A percentile compares a stretch with the other conserved stretches of the same genome.
These are phyloP conservation scores for Flaveria linearis DNA, from an alignment of 129 eudicot species.

Conservation along the genomic window DNA sequence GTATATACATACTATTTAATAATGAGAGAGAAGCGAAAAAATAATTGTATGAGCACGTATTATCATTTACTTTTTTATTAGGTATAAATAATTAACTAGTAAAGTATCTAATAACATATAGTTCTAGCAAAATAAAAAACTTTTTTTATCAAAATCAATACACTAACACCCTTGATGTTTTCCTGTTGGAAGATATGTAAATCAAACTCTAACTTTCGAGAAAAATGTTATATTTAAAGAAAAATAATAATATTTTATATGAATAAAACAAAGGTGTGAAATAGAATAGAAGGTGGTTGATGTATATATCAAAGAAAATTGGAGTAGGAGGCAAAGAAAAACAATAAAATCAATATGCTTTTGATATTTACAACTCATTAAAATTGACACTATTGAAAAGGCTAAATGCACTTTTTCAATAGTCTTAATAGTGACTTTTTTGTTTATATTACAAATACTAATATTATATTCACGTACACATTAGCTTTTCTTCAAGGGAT, in stretches of 20 bases:
- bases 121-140: too few relatives aligned
- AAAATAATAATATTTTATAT: background rate
- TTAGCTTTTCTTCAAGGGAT: background rate
- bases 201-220: background rate
- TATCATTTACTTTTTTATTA: too few relatives aligned
- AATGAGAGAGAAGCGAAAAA: too few relatives aligned
- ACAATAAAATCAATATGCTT: slow-evolving; percentile 14
- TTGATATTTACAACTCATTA: slow-evolving; percentile 30
- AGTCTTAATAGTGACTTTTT: slow-evolving; percentile 17
- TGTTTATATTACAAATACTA: background rate
- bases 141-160: too few relatives aligned
- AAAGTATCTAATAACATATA: too few relatives aligned
- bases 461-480: background rate
- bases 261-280: slow-evolving; percentile 27
- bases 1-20: too few relatives aligned
- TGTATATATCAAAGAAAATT: slow-evolving; percentile 24
- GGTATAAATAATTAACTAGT: too few relatives aligned
- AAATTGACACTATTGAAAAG: slow-evolving; percentile 22
- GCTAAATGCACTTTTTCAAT: slow-evolving; percentile 33
- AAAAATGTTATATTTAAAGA: background rate
- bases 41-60: too few relatives aligned
- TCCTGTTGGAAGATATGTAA: background rate
- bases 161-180: background rate
- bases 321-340: slow-evolving; percentile 6
- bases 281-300: slow-evolving; percentile 14